Base-by-base conservation (phyloP, 495 filamentous ascomycete genomes). In the Trypethelium eluteriae region DNA sequence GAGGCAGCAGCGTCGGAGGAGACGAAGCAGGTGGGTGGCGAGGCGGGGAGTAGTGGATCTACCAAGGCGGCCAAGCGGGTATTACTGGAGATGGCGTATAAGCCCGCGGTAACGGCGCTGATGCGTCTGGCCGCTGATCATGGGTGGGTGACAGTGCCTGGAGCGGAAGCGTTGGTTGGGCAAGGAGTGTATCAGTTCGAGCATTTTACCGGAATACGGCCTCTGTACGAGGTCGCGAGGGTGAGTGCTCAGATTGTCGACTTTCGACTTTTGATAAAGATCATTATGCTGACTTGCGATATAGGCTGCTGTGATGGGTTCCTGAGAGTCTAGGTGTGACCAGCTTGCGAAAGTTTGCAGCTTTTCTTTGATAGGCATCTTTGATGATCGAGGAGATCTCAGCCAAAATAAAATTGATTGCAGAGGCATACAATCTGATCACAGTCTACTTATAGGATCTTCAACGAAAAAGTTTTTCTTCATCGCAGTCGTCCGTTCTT, bases 21-120 rank as follows among this genome's bases (percentile, higher is more conserved):
- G 41, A 7, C 41, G 74, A 71, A 66, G 32, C 10, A 47, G 63
- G 38, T 6, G 63, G 41, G 38, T 9, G 5, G 32, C n/a, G 34
- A 34, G 10, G 14, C 41, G 41, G 41, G 62, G 62, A 36, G 38
- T 11, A 34, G 38, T 63, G 36, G n/a, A 18, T 11, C 7, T 44
- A 14, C 41, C 7, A 25, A 25, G 25, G 25, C 25, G 25, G 62
- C 10, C 62, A 74, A 76, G 50, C 81, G 83, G 39, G 86, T 96
- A 39, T 78, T 97, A 65, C 78, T 96, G 1, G 94, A 99, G 79
- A 97, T 99, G 94, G 93, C 94, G 3, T 99, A 99, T 76, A 96
- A 89, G 75, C 95, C 94, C 36, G 75, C 84, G 0, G 82, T 88
- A 38, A 99, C 94, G 14, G 81, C 89, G 35, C 74, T 97, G 72